A percentile compares a stretch with the other conserved stretches of the same genome.
Evolutionary conservation across 1,139 yeast species (phyloP).

Genomic region (Pichia sp.): DNA sequence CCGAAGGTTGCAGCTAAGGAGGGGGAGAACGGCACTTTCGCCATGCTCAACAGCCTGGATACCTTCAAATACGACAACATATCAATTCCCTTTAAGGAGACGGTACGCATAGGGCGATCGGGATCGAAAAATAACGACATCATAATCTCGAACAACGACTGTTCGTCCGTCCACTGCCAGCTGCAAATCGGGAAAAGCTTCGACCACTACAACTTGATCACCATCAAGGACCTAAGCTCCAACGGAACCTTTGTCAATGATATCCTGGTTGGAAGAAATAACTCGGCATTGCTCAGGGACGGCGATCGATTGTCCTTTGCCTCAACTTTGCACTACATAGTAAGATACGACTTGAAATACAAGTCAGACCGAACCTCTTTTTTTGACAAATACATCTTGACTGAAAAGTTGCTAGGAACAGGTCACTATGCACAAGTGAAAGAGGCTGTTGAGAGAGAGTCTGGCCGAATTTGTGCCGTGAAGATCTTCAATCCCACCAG

Average conservation of each 20-base stretch:
- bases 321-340: constrained; percentile 51
- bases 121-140: constrained; percentile 49
- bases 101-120: constrained; percentile 50
- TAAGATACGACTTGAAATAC: constrained; percentile 41
- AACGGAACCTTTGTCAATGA: constrained; percentile 69
- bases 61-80: constrained; percentile 5
- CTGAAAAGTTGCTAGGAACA: constrained; percentile 58
- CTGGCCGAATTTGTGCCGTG: constrained; percentile 64
- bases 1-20: not conserved
- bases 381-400: constrained; percentile 54
- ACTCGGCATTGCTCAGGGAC: constrained; percentile 47
- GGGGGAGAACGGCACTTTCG: constrained; percentile 3
- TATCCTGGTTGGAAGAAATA: constrained; percentile 46
- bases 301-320: constrained; percentile 68
- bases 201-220: constrained; percentile 38
- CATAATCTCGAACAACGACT: constrained; percentile 52
- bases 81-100: constrained; percentile 9
- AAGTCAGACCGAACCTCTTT: constrained; percentile 36
- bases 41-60: constrained; percentile 9
- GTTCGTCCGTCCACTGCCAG: constrained; percentile 64
- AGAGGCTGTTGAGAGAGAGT: constrained; percentile 55
- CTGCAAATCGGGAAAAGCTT: constrained; percentile 33
- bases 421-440: constrained; percentile 80
- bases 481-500: constrained; percentile 71
- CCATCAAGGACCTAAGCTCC: constrained; percentile 55